Base-by-base conservation (phyloP, 768 basidiomycete species). In the Rhizopogon vinicolor region DNA sequence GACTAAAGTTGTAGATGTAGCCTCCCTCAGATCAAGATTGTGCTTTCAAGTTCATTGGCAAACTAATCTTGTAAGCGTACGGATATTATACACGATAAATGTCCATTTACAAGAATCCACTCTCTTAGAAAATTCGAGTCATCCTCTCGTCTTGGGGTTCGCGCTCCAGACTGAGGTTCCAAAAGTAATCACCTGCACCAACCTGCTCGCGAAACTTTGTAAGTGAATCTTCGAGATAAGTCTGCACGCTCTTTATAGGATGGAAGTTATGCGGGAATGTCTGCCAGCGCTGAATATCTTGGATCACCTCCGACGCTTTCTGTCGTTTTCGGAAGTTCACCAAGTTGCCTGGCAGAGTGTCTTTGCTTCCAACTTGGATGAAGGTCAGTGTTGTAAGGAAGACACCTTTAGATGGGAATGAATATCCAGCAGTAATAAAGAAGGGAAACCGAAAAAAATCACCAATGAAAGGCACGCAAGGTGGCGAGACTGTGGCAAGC, bases 381-480 rank as follows among this genome's bases (percentile, higher is more conserved):
- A 98, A 98, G n/a, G 94, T 95, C 58, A 98, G 77, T 7, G 90
- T 92, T 6, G 96, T 95, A 28, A 99, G 82, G 76, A 96, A 98
- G 53, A 98, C 90, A 64, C 97, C 96, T 97, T 62, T 0, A 56
- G 9, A 14, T 16, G 12, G 41, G 41, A 44, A 44, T 53, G 45
- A 59, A 57, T 25, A 25, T 25, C 4, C 25, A 25, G 25, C 25
- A 25, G 25, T 25, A 25, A 25, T 25, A 25, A 25, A 25, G 25
- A 25, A 25, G 25, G 25, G 4, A 4, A 22, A 22, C 22, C 22
- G 22, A 22, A 25, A 7, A 33, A 33, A 33, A 9, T 10, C 31
- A 95, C 96, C 96, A 54, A 98, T 87, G 73, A 98, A 98, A 7
- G 96, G 96, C 0, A 98, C 93, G 68, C 95, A 97, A 53, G 96